Base-by-base conservation (phyloP, 1,284 basidiomycete species). In the Sanghuangporus weigelae region DNA sequence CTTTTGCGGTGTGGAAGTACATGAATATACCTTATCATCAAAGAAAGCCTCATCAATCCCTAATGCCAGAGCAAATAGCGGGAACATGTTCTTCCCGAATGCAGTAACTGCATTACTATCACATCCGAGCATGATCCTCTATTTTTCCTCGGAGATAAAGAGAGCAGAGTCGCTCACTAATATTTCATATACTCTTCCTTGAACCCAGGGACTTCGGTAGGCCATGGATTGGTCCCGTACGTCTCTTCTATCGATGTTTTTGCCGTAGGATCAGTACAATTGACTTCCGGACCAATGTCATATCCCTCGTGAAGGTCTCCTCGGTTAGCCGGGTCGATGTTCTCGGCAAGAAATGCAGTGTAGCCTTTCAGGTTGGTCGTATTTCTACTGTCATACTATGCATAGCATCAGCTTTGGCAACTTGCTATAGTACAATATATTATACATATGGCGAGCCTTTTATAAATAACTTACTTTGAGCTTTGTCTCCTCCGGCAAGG, bases 251-350 rank as follows among this genome's bases (percentile, higher is more conserved):
- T 76, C 2, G 67, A 69, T 49, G 76, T 76, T 53, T 75, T 19
- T 14, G 42, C 48, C 14, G 48, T 69, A 36, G 77, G 70, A n/a
- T 70, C 64, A 0, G 61, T 68, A 4, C 3, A 4, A 0, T 79
- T 66, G 57, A 77, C 75, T 72, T 94, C 91, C 77, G 86, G 86
- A 1, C 90, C 90, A 57, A 94, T 78, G 67, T 92, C 88, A 72
- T 93, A 95, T 0, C 87, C 90, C 72, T 95, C 93, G 70, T 93
- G 90, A 58, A 90, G 73, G 70, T 93, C 90, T 11, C 90, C 90
- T 19, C 81, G 77, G 67, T 85, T 85, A 35, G 81, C 77, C 0
- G 87, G 85, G 67, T 89, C 79, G 66, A 83, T 86, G 67, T 85
- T 85, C 63, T 81, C 84, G 59, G 81, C 82, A n/a, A 85, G 75